These are phyloP conservation scores for Cercophora samala DNA, from an alignment of 495 filamentous ascomycete genomes.

Conservation along the genomic window DNA sequence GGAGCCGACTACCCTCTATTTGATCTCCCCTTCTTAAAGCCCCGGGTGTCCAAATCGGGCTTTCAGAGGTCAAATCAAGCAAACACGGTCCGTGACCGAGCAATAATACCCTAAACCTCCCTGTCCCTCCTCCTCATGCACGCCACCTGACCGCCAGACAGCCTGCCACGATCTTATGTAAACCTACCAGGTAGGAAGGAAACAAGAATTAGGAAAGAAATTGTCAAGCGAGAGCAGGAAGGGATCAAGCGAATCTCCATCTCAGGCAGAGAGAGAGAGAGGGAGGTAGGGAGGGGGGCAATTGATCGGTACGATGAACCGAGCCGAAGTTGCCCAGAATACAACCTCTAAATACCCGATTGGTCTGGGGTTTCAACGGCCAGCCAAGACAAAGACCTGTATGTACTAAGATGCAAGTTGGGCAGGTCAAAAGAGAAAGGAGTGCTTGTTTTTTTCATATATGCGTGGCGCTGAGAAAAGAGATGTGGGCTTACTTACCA, in stretches of 20 bases:
- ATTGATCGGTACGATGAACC: conserved; percentile 4
- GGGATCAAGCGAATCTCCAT: not conserved
- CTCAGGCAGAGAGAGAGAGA: not conserved
- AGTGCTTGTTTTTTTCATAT: not conserved
- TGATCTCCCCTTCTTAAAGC: too few species aligned
- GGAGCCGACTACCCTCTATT: not conserved
- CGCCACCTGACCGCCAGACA: not conserved
- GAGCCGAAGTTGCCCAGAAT: not conserved
- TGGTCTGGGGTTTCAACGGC: not conserved
- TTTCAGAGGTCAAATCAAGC: not conserved
- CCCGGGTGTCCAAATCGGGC: not conserved
- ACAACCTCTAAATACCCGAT: conserved; percentile 1
- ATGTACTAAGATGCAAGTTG: not conserved
- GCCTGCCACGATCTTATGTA: not conserved
- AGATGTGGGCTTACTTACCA: not conserved
- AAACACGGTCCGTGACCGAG: not conserved
- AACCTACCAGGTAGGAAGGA: too few species aligned
- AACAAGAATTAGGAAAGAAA: too few species aligned
- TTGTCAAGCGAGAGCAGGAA: not conserved
- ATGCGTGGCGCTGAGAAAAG: not conserved
- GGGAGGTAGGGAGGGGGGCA: too few species aligned
- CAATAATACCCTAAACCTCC: not conserved
- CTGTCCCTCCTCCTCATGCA: not conserved
- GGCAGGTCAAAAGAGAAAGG: not conserved
- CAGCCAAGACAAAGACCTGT: not conserved